Conservation (phyloP, 2,329 filamentous ascomycete species). For the Cercospora nicotianae region DNA sequence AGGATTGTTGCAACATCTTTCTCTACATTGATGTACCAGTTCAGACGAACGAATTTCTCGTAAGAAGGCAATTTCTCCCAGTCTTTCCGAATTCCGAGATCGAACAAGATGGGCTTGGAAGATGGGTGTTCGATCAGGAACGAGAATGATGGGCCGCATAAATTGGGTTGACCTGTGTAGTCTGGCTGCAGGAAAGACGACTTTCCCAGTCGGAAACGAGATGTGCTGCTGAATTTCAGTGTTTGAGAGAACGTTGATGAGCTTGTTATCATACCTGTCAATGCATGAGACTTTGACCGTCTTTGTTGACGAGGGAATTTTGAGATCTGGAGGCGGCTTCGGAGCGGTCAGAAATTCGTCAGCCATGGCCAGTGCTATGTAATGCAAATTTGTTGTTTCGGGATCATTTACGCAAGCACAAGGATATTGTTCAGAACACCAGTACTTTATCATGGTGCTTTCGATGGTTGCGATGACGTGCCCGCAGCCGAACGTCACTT, state of each 20-base stretch:
- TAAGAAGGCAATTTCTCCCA: conserved; percentile 43
- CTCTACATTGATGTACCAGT: conserved; percentile 43
- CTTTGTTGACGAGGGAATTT: conserved; percentile 36
- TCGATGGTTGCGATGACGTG: not conserved
- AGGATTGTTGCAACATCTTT: conserved; percentile 48
- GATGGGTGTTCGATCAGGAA: conserved; percentile 53
- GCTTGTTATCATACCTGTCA: conserved; percentile 34
- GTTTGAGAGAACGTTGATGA: not conserved
- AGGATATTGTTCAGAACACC: not conserved
- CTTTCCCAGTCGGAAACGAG: conserved; percentile 37
- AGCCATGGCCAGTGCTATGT: conserved; percentile 16
- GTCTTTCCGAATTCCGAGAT: conserved; percentile 52
- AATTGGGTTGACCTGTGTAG: conserved; percentile 41
- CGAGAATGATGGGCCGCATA: conserved; percentile 46
- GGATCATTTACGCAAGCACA: not conserved
- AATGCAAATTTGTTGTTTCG: not conserved
- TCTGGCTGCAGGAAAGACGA: conserved; percentile 41
- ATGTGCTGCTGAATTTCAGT: conserved; percentile 31
- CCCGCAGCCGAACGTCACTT: not conserved
- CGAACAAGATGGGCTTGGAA: conserved; percentile 47
- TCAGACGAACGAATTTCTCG: conserved; percentile 35
- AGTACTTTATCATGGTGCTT: not conserved
- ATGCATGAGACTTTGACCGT: conserved; percentile 41
- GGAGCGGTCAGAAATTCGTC: conserved; percentile 25
- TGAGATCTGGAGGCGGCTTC: conserved; percentile 36